A percentile compares a stretch with the other conserved stretches of the same genome.
Conservation (phyloP, 108 stramenopile genomes). For the Nitzschia sp. region DNA sequence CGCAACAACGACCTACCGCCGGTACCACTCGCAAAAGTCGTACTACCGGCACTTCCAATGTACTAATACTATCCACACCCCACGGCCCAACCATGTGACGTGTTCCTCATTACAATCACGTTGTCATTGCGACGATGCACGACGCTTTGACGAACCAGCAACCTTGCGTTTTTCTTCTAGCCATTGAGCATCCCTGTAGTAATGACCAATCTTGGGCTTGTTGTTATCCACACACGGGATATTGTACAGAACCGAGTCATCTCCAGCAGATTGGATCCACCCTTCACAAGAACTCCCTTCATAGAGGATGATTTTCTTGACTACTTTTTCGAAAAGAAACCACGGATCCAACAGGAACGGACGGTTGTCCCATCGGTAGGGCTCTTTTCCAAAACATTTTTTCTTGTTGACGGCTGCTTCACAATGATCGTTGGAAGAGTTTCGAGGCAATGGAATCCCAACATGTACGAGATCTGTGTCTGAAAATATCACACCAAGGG, state of each 20-base stretch:
- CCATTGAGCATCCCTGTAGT: neutral
- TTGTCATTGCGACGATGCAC: no score
- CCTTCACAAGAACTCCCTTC: neutral
- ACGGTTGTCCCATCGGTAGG: neutral
- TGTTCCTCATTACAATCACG: no score
- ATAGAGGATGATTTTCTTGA: neutral
- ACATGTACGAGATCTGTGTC: conserved; percentile 53
- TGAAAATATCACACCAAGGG: conserved; percentile 49
- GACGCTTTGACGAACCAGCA: no score
- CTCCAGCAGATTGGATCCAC: neutral
- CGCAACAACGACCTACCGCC: no score
- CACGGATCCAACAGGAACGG: neutral
- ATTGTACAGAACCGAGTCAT: neutral
- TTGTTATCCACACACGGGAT: neutral
- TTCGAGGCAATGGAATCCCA: neutral
- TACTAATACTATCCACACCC: no score
- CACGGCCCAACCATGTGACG: no score
- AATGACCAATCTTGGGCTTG: neutral
- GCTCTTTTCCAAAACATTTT: neutral
- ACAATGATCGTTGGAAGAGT: neutral
- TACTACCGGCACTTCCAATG: no score
- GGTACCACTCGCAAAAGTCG: no score
- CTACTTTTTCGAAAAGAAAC: neutral
- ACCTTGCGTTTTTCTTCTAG: neutral
- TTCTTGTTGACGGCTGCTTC: neutral